Conservation (phyloP, 1,284 basidiomycete species). For the Boletus austroedulis region DNA sequence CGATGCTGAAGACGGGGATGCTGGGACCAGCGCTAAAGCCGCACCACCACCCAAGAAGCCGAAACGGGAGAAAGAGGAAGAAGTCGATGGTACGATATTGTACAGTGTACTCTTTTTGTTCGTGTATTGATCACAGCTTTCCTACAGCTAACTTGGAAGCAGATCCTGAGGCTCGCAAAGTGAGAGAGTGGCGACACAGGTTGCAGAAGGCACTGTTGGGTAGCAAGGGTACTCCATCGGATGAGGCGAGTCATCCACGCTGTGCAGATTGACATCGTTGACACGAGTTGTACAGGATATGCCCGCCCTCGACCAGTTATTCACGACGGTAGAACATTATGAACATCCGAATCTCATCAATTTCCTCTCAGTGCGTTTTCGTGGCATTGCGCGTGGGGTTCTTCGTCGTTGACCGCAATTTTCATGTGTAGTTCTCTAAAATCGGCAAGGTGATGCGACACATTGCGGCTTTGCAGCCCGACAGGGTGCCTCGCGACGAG, state of each 20-base stretch:
- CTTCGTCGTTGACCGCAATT: slow-evolving; percentile 18
- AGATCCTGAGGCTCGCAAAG: slow-evolving; percentile 73
- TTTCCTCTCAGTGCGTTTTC: slow-evolving; percentile 66
- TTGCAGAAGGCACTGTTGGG: slow-evolving; percentile 78
- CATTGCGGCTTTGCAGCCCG: slow-evolving; percentile 67
- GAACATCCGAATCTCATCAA: slow-evolving; percentile 81
- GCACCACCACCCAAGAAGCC: slow-evolving; percentile 67
- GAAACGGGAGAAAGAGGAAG: slow-evolving; percentile 64
- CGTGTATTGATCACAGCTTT: slow-evolving; percentile 13
- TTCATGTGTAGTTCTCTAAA: slow-evolving; percentile 73
- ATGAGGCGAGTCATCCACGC: slow-evolving; percentile 40
- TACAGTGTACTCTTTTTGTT: slow-evolving; percentile 2
- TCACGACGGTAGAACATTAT: slow-evolving; percentile 83
- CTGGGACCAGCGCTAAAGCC: slow-evolving; percentile 52
- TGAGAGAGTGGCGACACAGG: slow-evolving; percentile 80
- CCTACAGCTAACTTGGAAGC: slow-evolving; percentile 44
- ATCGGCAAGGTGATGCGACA: slow-evolving; percentile 99
- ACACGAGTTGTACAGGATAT: slow-evolving; percentile 57
- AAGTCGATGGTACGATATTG: slow-evolving; percentile 45
- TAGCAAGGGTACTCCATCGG: slow-evolving; percentile 48
- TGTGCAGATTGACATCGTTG: slow-evolving; percentile 3
- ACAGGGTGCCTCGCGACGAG: slow-evolving; percentile 77
- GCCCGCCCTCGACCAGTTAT: slow-evolving; percentile 72
- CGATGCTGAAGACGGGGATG: slow-evolving; percentile 49
- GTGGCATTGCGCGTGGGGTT: slow-evolving; percentile 20